Base-by-base conservation (phyloP, 331 rosid species). In the Quercus phellos region DNA sequence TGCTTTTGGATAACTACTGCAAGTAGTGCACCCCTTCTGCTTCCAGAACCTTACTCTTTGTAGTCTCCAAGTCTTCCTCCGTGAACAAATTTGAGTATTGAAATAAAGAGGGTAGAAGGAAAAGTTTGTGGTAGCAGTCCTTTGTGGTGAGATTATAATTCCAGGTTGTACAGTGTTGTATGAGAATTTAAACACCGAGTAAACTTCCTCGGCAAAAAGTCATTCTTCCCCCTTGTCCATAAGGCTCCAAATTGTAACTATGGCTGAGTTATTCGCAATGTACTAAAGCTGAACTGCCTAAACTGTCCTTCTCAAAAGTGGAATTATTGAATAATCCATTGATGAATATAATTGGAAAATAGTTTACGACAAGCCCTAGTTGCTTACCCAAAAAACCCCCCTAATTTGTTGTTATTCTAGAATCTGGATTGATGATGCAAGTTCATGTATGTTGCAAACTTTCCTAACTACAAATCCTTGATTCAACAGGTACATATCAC, bases 1-100 rank as follows among this genome's bases (percentile, higher is more conserved):
- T 53, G 19, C 68, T 74, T 27, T 86, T 63, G 74, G 30, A 46
- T 67, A 67, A 80, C 11, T 79, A 68, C 68, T 64, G 77, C 72
- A 73, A 35, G 53, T 46, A 78, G 16, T 46, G 51, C 51, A 46
- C 51, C 16, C 51, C 51, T 2, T 46, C 53, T 46, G 16, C 53
- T 46, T 46, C 53, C 53, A 46, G 14, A 51, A 59, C 43, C 1
- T 60, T 29, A 61, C 61, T 7, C 34, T 4, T 51, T 38, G 24
- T 18, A 50, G 54, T 51, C 30, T 24, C 8, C 32, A 24, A 11
- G 68, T 54, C 58, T 55, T 11, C 55, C 27, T 22, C 27, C 30
- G 68, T 26, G 34, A 10, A 24, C 34, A 24, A 21, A 56, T 29
- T 61, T 7, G 10, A 12, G 16, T 13, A 27, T 61, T 34, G 38